Percentiles rank a stretch among this genome's conserved stretches.
These are phyloP conservation scores for Monosporozyma aquatica DNA, from an alignment of 805 yeast genomes.

Conservation along the genomic window DNA sequence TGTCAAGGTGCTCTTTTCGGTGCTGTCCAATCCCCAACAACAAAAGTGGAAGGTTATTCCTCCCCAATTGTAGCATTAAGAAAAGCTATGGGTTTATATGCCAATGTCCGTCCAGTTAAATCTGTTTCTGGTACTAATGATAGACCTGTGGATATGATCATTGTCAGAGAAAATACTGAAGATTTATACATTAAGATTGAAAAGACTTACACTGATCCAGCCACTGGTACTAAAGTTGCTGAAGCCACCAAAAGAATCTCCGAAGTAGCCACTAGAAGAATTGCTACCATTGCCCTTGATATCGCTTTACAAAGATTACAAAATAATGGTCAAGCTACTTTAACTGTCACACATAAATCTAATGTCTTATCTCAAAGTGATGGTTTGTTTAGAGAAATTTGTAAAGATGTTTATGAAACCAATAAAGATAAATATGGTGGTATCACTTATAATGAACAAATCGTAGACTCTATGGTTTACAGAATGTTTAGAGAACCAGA, in stretches of 20 bases:
- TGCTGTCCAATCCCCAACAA: slow-evolving; percentile 91
- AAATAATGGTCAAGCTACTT: slow-evolving; percentile 47
- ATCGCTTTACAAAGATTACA: slow-evolving; percentile 89
- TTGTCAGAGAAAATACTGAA: slow-evolving; percentile 97
- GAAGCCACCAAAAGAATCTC: slow-evolving; percentile 97
- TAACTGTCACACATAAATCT: slow-evolving; percentile 93
- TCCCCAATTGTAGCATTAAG: slow-evolving; percentile 98
- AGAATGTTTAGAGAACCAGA: slow-evolving; percentile 98
- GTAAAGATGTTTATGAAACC: slow-evolving; percentile 37
- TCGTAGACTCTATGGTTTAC: slow-evolving; percentile 98
- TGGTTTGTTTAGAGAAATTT: slow-evolving; percentile 90
- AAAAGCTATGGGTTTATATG: slow-evolving; percentile 88
- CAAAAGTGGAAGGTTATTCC: slow-evolving; percentile 91
- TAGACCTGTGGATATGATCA: slow-evolving; percentile 92
- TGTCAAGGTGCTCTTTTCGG: slow-evolving; percentile 98
- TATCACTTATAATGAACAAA: slow-evolving; percentile 80
- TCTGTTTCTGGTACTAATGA: slow-evolving; percentile 70
- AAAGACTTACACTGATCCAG: slow-evolving; percentile 50
- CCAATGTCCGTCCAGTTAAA: slow-evolving; percentile 96
- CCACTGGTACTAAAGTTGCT: slow-evolving; percentile 83
- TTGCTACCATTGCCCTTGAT: slow-evolving; percentile 85
- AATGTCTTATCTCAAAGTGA: slow-evolving; percentile 88
- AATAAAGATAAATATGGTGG: slow-evolving; percentile 49
- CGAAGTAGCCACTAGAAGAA: slow-evolving; percentile 75
- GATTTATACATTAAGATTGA: slow-evolving; percentile 95